A percentile compares a stretch with the other conserved stretches of the same genome.
These are phyloP conservation scores for Hypoxylon sp. DNA, from an alignment of 2,329 filamentous ascomycete genomes.

Conservation along the genomic window DNA sequence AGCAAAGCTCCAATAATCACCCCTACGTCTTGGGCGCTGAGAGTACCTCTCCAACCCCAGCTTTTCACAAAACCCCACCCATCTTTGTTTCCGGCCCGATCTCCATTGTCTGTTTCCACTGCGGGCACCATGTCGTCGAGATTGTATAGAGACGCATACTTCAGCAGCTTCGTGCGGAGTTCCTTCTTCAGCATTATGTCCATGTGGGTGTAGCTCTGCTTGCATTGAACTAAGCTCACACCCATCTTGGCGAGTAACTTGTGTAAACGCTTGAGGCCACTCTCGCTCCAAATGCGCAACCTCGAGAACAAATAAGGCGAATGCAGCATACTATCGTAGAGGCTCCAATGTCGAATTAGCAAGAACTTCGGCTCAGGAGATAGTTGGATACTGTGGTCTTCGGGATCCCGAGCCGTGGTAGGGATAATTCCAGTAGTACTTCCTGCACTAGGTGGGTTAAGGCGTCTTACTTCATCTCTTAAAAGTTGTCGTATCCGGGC, in stretches of 20 bases:
- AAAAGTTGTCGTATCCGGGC: conserved; percentile 88
- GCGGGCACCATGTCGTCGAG: conserved; percentile 93
- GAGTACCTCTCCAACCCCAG: conserved; percentile 97
- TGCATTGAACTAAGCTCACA: conserved; percentile 91
- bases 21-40: conserved; percentile 94
- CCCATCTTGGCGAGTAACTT: conserved; percentile 99
- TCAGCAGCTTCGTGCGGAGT: conserved; percentile 85
- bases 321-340: conserved; percentile 99
- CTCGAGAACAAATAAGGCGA: conserved; percentile 94
- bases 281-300: conserved; percentile 94
- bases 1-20: conserved; percentile 92
- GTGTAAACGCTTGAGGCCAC: conserved; percentile 87
- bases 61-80: conserved; percentile 97
- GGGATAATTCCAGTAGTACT: conserved; percentile 84
- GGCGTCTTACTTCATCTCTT: conserved; percentile 91
- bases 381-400: conserved; percentile 91
- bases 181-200: conserved; percentile 96
- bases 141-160: conserved; percentile 93
- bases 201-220: conserved; percentile 98
- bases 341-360: conserved; percentile 93
- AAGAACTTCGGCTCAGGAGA: conserved; percentile 95
- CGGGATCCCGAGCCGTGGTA: conserved; percentile 88
- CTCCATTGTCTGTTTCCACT: conserved; percentile 77
- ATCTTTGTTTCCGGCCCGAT: conserved; percentile 82
- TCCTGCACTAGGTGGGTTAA: conserved; percentile 82